These are phyloP conservation scores for Chenopodium quinoa DNA, from an alignment of 148 eudicot genomes.

Conservation along the genomic window DNA sequence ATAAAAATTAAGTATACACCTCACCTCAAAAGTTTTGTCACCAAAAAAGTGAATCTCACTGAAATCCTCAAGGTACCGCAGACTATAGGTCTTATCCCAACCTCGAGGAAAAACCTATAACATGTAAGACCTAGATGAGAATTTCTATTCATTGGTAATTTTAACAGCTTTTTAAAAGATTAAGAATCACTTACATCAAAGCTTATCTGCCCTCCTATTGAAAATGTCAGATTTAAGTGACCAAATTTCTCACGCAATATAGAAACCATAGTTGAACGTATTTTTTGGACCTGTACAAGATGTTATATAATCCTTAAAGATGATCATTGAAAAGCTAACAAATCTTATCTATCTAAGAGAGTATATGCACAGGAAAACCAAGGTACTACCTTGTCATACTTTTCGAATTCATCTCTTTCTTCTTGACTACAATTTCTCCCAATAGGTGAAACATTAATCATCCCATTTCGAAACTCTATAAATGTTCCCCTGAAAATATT, in stretches of 20 bases:
- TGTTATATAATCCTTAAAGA: background rate
- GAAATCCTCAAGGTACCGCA: slow-evolving; percentile 71
- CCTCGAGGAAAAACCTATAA: slow-evolving; percentile 88
- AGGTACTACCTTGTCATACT: slow-evolving; percentile 78
- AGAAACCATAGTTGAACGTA: slow-evolving; percentile 80
- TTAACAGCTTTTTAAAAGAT: slow-evolving; percentile 5
- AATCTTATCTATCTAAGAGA: background rate
- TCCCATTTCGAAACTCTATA: slow-evolving; percentile 92
- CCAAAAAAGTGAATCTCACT: slow-evolving; percentile 94
- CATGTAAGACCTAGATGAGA: background rate
- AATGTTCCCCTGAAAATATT: slow-evolving; percentile 73
- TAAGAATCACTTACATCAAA: slow-evolving; percentile 68
- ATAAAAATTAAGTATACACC: background rate
- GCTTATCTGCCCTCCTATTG: slow-evolving; percentile 95
- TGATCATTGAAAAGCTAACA: background rate
- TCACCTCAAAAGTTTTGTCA: slow-evolving; percentile 94
- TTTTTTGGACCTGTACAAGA: slow-evolving; percentile 60
- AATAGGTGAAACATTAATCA: slow-evolving; percentile 95
- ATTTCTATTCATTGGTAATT: background rate
- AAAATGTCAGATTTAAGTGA: slow-evolving; percentile 76
- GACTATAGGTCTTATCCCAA: slow-evolving; percentile 97
- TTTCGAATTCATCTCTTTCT: slow-evolving; percentile 93
- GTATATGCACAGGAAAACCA: background rate
- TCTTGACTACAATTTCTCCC: slow-evolving; percentile 99
- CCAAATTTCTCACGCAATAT: slow-evolving; percentile 87